Base-by-base conservation (phyloP, 345 rosid genomes). In the Salix arbutifolia region DNA sequence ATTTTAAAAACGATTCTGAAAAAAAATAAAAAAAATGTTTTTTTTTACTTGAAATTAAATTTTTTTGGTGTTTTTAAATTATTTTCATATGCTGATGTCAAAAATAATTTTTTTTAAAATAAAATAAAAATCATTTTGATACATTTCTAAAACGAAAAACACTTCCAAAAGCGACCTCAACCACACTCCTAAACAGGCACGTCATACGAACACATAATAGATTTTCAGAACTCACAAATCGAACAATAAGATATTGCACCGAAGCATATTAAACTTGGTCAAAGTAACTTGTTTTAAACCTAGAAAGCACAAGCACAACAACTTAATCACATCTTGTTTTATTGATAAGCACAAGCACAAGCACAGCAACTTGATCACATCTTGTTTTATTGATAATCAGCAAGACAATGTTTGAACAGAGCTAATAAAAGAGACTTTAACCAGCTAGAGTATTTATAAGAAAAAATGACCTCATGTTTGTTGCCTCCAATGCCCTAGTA, bases 401-500 rank as follows among this genome's bases (percentile, higher is more conserved):
- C 10, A 9, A n/a, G 62, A 58, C 62, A 58, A n/a, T 21, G 62
- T 9, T 9, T 58, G 28, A 58, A 9, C 12, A 10, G 28, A 23
- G 62, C 8, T n/a, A 9, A 12, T 58, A 58, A 58, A 58, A n/a
- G 62, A 58, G 28, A 58, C 6, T 8, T 14, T n/a, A 58, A n/a
- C 4, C 62, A 58, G 62, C 62, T n/a, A 58, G 14, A 58, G 38
- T 17, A 35, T 10, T 21, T 35, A 52, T 25, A 10, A 52, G n/a
- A 16, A 28, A 48, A 28, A 62, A 67, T 10, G 14, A 91, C 97
- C 96, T 91, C 82, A 80, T 81, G 48, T 91, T 87, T 52, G 98
- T 91, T 71, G 92, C 85, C 18, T 93, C 95, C 81, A 93, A 73
- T 13, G 98, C 98, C 83, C 81, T 87, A 73, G 89, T 87, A 53